phyloP scores from a whole-genome alignment of 306 rosid genomes.

The Casuarina glauca region DNA sequence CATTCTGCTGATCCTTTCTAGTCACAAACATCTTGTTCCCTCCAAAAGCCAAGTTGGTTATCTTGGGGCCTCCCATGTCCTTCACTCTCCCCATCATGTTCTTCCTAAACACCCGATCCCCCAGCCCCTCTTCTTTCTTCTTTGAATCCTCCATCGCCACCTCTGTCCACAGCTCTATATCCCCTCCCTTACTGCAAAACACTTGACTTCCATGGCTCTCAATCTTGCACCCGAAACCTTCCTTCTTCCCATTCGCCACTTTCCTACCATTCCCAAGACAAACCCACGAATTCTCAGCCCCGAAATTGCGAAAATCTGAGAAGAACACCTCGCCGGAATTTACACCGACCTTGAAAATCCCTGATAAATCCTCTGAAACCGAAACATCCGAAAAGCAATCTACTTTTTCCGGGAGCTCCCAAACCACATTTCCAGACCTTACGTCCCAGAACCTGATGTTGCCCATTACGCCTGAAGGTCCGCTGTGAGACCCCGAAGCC shows the following conservation, averaged over 20 bases:
- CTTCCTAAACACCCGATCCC: constrained; percentile 64
- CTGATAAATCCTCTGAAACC: constrained; percentile 54
- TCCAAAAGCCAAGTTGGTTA: constrained; percentile 68
- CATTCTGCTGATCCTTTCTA: constrained; percentile 71
- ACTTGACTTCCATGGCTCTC: constrained; percentile 82
- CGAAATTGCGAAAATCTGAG: constrained; percentile 64
- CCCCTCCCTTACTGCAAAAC: constrained; percentile 74
- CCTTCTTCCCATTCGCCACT: constrained; percentile 64
- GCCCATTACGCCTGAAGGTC: constrained; percentile 83
- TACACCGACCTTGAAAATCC: constrained; percentile 85
- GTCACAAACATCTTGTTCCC: constrained; percentile 90
- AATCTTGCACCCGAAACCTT: constrained; percentile 76
- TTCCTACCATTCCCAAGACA: constrained; percentile 66
- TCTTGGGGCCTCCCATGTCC: constrained; percentile 72
- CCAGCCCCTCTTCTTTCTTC: constrained; percentile 24
- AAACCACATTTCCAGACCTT: constrained; percentile 57
- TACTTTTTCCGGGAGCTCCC: constrained; percentile 69
- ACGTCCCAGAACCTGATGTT: constrained; percentile 81
- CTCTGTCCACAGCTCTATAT: constrained; percentile 84
- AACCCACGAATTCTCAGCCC: constrained; percentile 60
- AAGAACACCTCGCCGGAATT: constrained; percentile 63
- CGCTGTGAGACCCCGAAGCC: constrained; percentile 96
- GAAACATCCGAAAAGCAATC: constrained; percentile 89
- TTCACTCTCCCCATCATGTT: constrained; percentile 74
- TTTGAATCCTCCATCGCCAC: constrained; percentile 45